phyloP scores from a whole-genome alignment of 179 eudicot species.

The Camellia oleifera region DNA sequence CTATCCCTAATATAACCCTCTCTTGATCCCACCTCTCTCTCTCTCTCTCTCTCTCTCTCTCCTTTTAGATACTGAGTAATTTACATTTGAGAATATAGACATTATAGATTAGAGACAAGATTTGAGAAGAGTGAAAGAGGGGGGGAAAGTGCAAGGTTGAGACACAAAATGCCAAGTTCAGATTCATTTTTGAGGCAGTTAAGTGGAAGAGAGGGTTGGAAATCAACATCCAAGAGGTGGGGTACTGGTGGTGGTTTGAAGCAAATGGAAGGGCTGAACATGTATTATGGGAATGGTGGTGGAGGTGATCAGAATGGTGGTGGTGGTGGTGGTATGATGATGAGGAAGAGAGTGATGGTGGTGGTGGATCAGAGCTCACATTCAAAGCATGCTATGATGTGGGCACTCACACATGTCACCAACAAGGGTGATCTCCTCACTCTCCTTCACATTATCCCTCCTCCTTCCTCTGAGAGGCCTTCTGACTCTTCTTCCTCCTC shows the following conservation, averaged over 20 bases:
- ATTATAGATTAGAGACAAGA: neutral
- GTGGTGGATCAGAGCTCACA: conserved; percentile 71
- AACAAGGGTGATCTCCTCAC: conserved; percentile 82
- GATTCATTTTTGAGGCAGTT: conserved; percentile 64
- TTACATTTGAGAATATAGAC: neutral
- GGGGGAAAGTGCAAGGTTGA: neutral
- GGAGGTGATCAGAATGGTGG: conserved; percentile 11
- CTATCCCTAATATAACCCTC: too few species aligned
- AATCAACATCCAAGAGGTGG: conserved; percentile 65
- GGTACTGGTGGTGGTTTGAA: conserved; percentile 30
- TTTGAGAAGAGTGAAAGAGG: neutral
- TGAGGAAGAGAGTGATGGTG: conserved; percentile 85
- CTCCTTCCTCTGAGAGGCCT: conserved; percentile 11
- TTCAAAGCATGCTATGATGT: conserved; percentile 91
- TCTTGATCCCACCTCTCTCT: too few species aligned
- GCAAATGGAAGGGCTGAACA: conserved; percentile 53
- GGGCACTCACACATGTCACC: conserved; percentile 88
- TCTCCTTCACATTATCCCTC: conserved; percentile 57
- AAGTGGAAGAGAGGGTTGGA: conserved; percentile 61
- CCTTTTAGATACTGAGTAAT: too few species aligned
- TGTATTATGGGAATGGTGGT: conserved; percentile 23
- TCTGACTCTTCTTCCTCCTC: conserved; percentile 18
- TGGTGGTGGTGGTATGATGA: conserved; percentile 11
- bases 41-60: too few species aligned
- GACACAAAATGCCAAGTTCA: conserved; percentile 39